Conservation (phyloP, 345 rosid species). For the Eucalyptus caleyi region DNA sequence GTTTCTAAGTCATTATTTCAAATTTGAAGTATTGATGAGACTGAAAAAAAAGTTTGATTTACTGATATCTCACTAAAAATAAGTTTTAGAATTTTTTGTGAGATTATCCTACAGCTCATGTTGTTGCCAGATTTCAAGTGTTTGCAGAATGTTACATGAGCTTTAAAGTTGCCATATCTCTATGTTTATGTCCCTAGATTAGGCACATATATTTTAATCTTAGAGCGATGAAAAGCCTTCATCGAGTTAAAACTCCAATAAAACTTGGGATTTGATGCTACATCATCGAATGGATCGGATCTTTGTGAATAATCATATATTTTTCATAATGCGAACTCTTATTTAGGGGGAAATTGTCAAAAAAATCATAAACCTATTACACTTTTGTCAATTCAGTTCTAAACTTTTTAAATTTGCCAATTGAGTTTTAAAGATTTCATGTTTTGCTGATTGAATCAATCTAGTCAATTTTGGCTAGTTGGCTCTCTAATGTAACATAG, state of each 20-base stretch:
- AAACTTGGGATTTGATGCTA: neutral
- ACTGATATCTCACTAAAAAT: accelerated
- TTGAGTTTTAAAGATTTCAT: no score
- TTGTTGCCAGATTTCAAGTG: neutral
- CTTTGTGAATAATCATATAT: no score
- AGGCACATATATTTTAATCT: neutral
- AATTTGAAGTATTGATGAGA: neutral
- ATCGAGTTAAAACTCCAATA: neutral
- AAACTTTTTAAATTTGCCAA: no score
- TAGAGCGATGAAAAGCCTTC: neutral
- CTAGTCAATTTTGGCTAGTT: no score
- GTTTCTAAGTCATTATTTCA: neutral
- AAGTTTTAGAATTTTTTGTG: neutral
- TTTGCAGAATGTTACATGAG: neutral
- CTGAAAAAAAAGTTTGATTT: neutral
- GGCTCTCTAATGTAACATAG: no score
- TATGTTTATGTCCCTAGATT: neutral
- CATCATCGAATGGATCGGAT: neutral
- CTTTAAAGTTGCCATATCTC: neutral
- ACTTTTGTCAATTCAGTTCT: no score
- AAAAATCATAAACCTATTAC: no score
- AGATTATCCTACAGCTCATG: neutral
- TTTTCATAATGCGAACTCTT: no score
- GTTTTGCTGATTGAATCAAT: no score
- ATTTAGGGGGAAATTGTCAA: no score